A percentile compares a stretch with the other conserved stretches of the same genome.
Evolutionary conservation across 176 grass and related monocot genomes (phyloP).

Genomic region (Puya raimondii): DNA sequence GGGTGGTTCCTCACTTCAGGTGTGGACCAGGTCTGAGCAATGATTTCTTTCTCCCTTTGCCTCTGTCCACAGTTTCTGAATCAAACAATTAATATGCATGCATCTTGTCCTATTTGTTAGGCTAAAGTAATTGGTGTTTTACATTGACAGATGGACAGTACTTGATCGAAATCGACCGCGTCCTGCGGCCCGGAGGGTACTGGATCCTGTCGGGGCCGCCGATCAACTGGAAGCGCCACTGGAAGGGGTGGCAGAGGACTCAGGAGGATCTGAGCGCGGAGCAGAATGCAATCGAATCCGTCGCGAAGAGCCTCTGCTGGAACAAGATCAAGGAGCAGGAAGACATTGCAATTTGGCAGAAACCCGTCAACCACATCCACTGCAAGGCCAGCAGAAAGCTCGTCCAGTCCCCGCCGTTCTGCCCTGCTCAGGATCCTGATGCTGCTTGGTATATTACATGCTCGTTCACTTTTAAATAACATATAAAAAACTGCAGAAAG

Average conservation of each 20-base stretch:
- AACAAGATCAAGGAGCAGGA: slow-evolving; percentile 40
- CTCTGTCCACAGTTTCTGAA: neutral
- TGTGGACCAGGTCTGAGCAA: too few relatives aligned
- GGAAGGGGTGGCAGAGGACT: slow-evolving; percentile 48
- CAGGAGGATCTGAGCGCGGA: slow-evolving; percentile 39
- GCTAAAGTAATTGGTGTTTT: neutral
- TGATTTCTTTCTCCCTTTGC: too few relatives aligned
- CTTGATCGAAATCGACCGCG: slow-evolving; percentile 48
- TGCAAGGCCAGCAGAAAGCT: slow-evolving; percentile 19
- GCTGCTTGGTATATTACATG: slow-evolving; percentile 25
- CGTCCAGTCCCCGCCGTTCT: slow-evolving; percentile 21
- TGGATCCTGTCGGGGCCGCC: slow-evolving; percentile 51
- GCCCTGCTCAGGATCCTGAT: slow-evolving; percentile 20
- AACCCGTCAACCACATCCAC: slow-evolving; percentile 30
- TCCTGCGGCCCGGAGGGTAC: slow-evolving; percentile 44
- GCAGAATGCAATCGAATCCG: slow-evolving; percentile 26
- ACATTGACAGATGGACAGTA: slow-evolving; percentile 27
- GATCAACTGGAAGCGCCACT: slow-evolving; percentile 25
- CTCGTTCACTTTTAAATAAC: neutral
- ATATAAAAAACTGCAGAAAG: neutral
- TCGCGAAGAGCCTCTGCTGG: slow-evolving; percentile 45
- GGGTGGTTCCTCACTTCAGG: too few relatives aligned
- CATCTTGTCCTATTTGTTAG: neutral
- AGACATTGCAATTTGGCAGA: slow-evolving; percentile 45
- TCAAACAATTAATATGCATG: too few relatives aligned